These are phyloP conservation scores for Fusarium sp. DNA, from an alignment of 2,329 filamentous ascomycete species.

Conservation along the genomic window DNA sequence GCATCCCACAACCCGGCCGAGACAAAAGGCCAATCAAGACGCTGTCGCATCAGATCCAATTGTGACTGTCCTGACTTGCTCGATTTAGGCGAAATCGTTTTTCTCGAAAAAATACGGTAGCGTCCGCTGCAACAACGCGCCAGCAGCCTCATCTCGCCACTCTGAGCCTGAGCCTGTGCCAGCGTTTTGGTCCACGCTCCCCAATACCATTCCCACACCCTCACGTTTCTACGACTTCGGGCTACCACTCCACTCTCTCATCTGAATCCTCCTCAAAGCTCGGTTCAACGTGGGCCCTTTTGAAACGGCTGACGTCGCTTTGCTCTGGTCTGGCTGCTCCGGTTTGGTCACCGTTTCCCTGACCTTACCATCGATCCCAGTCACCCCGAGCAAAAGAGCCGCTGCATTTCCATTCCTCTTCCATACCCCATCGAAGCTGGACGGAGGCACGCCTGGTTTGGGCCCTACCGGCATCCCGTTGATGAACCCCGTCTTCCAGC, in stretches of 20 bases:
- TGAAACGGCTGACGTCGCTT: constrained; percentile 38
- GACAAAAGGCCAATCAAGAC: constrained; percentile 28
- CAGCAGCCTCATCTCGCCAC: constrained; percentile 41
- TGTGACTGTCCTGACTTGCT: constrained; percentile 27
- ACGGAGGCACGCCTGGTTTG: constrained; percentile 27
- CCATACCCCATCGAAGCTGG: constrained; percentile 39
- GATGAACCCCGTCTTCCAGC: constrained; percentile 23
- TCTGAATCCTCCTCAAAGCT: constrained; percentile 11
- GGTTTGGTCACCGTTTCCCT: constrained; percentile 26
- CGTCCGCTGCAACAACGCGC: neutral
- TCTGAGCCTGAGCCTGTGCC: constrained; percentile 11
- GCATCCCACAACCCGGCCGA: constrained; percentile 22
- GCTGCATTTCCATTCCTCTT: constrained; percentile 42
- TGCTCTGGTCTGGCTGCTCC: constrained; percentile 2
- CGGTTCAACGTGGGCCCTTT: constrained; percentile 32
- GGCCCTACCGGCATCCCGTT: constrained; percentile 27
- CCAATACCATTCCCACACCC: constrained; percentile 27
- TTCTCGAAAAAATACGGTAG: constrained; percentile 25
- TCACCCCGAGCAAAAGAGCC: constrained; percentile 44
- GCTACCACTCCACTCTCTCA: constrained; percentile 26
- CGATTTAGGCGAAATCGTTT: constrained; percentile 33
- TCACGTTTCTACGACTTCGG: constrained; percentile 22
- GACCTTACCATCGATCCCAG: constrained; percentile 39
- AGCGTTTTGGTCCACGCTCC: constrained; percentile 23
- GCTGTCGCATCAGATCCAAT: constrained; percentile 37